These are phyloP conservation scores for Aspergillus candidus DNA, from an alignment of 2,329 filamentous ascomycete species.

Conservation along the genomic window DNA sequence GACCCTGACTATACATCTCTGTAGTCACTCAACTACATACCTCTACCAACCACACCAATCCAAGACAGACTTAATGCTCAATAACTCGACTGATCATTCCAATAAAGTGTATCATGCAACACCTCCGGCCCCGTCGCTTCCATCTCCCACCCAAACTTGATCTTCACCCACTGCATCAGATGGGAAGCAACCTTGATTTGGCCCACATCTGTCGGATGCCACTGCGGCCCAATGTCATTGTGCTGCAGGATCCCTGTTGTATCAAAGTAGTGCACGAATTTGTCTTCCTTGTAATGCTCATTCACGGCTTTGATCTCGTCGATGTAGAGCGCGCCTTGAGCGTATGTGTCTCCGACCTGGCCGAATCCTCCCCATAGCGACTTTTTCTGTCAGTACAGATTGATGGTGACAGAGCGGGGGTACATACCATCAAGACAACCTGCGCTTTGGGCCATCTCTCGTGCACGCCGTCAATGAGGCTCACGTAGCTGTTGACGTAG, in stretches of 20 bases:
- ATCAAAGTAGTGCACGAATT: constrained; percentile 44
- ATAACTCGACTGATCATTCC: constrained; percentile 46
- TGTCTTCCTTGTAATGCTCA: constrained; percentile 3
- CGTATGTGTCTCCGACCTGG: constrained; percentile 46
- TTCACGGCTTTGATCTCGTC: constrained; percentile 43
- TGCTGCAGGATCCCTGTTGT: constrained; percentile 56
- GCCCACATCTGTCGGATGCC: constrained; percentile 55
- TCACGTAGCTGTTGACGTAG: constrained; percentile 36
- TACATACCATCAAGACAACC: constrained; percentile 34
- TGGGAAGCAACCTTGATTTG: constrained; percentile 57
- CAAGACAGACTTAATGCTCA: no score
- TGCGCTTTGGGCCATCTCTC: constrained; percentile 36
- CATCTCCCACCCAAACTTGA: constrained; percentile 52
- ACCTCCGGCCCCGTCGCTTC: constrained; percentile 49
- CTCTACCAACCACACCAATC: no score
- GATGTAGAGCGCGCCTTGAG: constrained; percentile 43
- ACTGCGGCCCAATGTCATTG: constrained; percentile 54
- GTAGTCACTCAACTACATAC: no score
- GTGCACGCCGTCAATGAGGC: constrained; percentile 37
- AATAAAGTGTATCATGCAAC: constrained; percentile 46
- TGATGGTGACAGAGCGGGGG: neutral
- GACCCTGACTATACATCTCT: no score
- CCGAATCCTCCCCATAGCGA: constrained; percentile 51
- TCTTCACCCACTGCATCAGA: constrained; percentile 51
- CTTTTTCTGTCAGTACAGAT: constrained; percentile 21